Evolutionary conservation across 805 yeast species (phyloP), one percentile per base, ranked within the genome.

Genomic region (Blastobotrys mokoenaii): DNA sequence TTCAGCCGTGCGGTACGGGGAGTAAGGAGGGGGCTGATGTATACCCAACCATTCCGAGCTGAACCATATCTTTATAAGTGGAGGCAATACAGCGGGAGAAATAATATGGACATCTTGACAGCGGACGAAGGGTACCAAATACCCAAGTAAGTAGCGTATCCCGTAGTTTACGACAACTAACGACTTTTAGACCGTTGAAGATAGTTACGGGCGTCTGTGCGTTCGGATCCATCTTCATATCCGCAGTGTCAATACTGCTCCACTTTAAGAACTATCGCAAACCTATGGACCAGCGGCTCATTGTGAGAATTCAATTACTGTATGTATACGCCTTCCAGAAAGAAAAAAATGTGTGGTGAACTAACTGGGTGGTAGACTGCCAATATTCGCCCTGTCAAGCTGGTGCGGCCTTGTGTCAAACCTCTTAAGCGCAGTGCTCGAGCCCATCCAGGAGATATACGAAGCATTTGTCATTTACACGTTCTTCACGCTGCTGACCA

Each of bases 381-480:
- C 97, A 0, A 58, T 89, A 17, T 89, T 82, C 64, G 81, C 94
- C 3, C 49, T 81, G 0, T 72, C 87, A 9, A 83, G 95, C 58
- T 83, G 76, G 56, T 54, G 74, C 2, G 72, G 79, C 54, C 69
- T 81, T 16, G 65, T 68, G 14, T 66, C 70, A 61, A 77, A 70
- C n/a, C 53, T 53, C 3, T 49, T 67, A 27, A 77, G 71, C 41
- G 66, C 62, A 45, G 68, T 69, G 46, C 53, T 87, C 2, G 93
- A 84, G 53, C 95, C 96, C 0, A 56, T 84, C 0, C 70, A 93
- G 38, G 98, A 93, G 60, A 77, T 90, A 1, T 93, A 93, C 63
- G 98, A 93, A 63, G 97, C 97, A 0, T 86, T 93, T 65, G 96
- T 89, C 30, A 84, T 93, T 30, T 93, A 93, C 63, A 87, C 96